A percentile compares a stretch with the other conserved stretches of the same genome.
phyloP scores from a whole-genome alignment of 352 stramenopile species.

The Phytophthora nicotianae region DNA sequence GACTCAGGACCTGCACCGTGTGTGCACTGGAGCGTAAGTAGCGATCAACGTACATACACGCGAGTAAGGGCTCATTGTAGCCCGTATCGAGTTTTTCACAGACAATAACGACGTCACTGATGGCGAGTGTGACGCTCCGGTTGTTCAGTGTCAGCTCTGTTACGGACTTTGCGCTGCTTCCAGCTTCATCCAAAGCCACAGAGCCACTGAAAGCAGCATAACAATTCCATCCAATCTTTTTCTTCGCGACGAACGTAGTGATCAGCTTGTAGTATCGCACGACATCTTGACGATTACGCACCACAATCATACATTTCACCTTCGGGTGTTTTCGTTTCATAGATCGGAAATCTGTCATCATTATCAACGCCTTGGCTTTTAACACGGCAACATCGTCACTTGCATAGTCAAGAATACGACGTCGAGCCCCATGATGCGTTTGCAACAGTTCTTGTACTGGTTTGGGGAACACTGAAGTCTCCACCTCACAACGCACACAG shows the following conservation, averaged over 20 bases:
- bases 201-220: constrained; percentile 77
- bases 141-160: constrained; percentile 77
- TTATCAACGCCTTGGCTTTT: constrained; percentile 70
- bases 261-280: constrained; percentile 78
- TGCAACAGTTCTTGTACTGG: constrained; percentile 42
- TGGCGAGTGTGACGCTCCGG: constrained; percentile 48
- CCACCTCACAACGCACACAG: constrained; percentile 55
- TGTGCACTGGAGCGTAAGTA: constrained; percentile 66
- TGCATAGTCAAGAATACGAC: constrained; percentile 64
- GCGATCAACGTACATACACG: constrained; percentile 86
- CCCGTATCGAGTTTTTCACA: constrained; percentile 89
- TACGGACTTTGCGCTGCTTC: constrained; percentile 28
- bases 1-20: constrained; percentile 82
- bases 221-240: constrained; percentile 60
- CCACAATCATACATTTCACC: constrained; percentile 80
- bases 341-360: constrained; percentile 75
- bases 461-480: constrained; percentile 57
- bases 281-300: constrained; percentile 77
- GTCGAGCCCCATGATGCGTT: constrained; percentile 29
- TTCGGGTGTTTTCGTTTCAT: constrained; percentile 26
- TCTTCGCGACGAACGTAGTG: constrained; percentile 59
- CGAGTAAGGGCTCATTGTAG: constrained; percentile 79
- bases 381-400: constrained; percentile 65
- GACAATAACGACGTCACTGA: constrained; percentile 80
- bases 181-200: constrained; percentile 31